Base-by-base conservation (phyloP, 78 protist genomes). In the Cyanophora paradoxa region DNA sequence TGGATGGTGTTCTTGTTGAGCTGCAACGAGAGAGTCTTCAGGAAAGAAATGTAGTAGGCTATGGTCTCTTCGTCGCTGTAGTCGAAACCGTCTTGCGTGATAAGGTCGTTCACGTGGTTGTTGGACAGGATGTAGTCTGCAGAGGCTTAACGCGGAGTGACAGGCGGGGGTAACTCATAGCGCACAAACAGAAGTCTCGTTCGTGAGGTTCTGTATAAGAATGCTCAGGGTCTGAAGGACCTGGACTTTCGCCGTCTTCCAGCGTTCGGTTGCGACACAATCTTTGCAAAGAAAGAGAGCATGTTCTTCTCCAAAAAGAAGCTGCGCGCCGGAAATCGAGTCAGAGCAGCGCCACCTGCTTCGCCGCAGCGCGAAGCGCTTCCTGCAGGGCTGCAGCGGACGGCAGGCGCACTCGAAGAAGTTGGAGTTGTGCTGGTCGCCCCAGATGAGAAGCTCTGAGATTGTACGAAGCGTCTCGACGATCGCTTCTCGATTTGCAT, bases 401-500 rank as follows among this genome's bases (percentile, higher is more conserved):
- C n/a, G n/a, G n/a, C n/a, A n/a, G n/a, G n/a, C n/a, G 54, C 37
- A 81, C 78, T 87, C 91, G 20, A 89, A 78, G 22, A 85, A 64
- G 31, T 22, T 22, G 0, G 24, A 10, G 63, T 86, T 74, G 76
- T 92, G 72, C 86, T 85, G 90, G 64, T 92, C 96, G 48, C 93
- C 93, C 96, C 96, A 92, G 33, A 86, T 82, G 68, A 88, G 61
- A 0, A 89, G 83, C 65, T 92, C 96, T 13, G 92, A 82, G 11
- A 88, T 62, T 61, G 72, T 79, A 34, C 86, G 63, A 0, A 92
- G 76, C 6, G 88, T 63, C 66, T 88, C 93, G 16, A 92, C 81
- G 41, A 92, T 39, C 30, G 54, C 64, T 22, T 72, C 74, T 14
- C 68, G 37, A 57, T 86, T 76, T 42, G 62, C 64, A 24, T 58